A percentile compares a stretch with the other conserved stretches of the same genome.
These are phyloP conservation scores for Boletus pseudopeckii DNA, from an alignment of 768 basidiomycete genomes.

Conservation along the genomic window DNA sequence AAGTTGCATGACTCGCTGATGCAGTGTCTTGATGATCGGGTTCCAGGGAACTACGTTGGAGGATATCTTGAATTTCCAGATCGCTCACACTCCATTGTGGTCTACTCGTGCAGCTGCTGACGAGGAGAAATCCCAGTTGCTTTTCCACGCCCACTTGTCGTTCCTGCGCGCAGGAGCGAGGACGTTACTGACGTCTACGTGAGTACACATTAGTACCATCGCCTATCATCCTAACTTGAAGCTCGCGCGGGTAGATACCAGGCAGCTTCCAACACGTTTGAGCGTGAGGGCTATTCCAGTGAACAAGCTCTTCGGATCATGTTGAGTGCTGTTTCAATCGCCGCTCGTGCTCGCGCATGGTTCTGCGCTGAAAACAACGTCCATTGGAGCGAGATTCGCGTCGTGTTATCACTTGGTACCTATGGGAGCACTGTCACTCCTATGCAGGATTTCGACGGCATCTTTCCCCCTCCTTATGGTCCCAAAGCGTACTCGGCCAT, in stretches of 20 bases:
- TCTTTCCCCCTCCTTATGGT: conserved; percentile 75
- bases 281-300: conserved; percentile 44
- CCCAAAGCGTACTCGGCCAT: conserved; percentile 43
- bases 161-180: conserved; percentile 66
- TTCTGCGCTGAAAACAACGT: conserved; percentile 30
- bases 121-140: conserved; percentile 40
- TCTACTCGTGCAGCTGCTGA: conserved; percentile 59
- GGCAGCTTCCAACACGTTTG: conserved; percentile 53
- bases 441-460: conserved; percentile 70
- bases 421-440: conserved; percentile 65
- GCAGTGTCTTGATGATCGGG: conserved; percentile 1
- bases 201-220: conserved; percentile 2
- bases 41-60: conserved; percentile 62
- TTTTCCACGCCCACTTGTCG: conserved; percentile 56
- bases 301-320: conserved; percentile 46
- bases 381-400: conserved; percentile 32
- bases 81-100: conserved; percentile 62
- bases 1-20: background rate
- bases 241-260: conserved; percentile 52
- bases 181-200: conserved; percentile 72
- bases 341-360: conserved; percentile 41
- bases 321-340: conserved; percentile 51
- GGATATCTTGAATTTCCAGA: conserved; percentile 43
- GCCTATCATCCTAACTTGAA: background rate
- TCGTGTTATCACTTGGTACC: conserved; percentile 72